phyloP scores from a whole-genome alignment of 2,329 filamentous ascomycete species.

The Colletotrichum plurivorum region DNA sequence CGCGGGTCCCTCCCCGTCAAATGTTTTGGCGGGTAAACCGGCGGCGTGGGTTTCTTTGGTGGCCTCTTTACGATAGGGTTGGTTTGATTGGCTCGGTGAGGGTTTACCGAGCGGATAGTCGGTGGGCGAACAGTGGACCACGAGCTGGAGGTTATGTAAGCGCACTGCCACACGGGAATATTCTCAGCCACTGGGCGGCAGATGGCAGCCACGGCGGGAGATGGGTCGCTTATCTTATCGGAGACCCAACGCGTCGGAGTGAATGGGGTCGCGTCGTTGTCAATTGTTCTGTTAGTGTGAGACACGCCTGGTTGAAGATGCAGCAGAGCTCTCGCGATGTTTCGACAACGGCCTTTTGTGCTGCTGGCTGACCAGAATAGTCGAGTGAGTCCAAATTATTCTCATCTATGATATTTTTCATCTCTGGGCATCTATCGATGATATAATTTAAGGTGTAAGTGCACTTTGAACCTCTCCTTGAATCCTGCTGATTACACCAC shows the following conservation, averaged over 20 bases:
- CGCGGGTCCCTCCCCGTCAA: background rate
- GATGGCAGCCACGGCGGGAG: conserved; percentile 11
- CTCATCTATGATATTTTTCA: background rate
- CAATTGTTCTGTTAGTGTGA: conserved; percentile 22
- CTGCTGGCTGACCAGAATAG: background rate
- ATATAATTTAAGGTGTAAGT: too few species aligned
- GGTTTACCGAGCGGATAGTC: conserved; percentile 1
- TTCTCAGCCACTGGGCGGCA: background rate
- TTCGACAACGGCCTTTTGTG: background rate
- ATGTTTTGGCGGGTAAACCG: background rate
- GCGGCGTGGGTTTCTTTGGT: background rate
- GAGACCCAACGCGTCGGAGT: background rate
- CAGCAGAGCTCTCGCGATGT: background rate
- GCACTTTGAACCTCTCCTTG: background rate
- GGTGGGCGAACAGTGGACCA: background rate
- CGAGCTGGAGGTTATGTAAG: background rate
- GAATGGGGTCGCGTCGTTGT: conserved; percentile 4
- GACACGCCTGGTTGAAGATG: background rate
- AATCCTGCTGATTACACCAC: background rate
- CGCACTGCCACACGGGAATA: background rate
- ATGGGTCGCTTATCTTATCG: conserved; percentile 24
- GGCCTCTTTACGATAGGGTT: background rate
- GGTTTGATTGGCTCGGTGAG: background rate
- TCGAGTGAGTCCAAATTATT: background rate
- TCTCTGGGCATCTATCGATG: too few species aligned